Evolutionary conservation across 2,329 filamentous ascomycete genomes (phyloP).

Genomic region (Botrytis deweyae): DNA sequence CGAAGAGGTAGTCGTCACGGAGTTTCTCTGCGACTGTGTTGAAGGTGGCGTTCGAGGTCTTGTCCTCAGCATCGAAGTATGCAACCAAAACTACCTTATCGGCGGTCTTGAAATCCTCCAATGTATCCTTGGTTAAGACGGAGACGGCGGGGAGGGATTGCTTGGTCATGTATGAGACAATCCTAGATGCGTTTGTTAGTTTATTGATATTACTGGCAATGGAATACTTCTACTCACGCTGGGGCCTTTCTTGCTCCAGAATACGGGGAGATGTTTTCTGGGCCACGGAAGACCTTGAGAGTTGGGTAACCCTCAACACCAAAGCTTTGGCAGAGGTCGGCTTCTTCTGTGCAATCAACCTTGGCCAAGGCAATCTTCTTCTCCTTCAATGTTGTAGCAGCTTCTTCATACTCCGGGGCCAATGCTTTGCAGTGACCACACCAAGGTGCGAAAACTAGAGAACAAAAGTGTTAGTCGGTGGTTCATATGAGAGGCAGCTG

Average conservation of each 20-base stretch:
- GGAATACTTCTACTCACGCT: conserved; percentile 50
- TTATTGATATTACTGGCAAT: background rate
- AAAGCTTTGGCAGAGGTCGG: conserved; percentile 83
- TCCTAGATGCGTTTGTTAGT: conserved; percentile 43
- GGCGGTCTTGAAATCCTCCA: conserved; percentile 95
- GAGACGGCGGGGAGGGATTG: conserved; percentile 94
- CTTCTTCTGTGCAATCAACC: conserved; percentile 93
- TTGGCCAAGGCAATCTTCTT: conserved; percentile 84
- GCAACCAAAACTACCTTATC: conserved; percentile 95
- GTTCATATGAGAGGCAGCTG: conserved; percentile 14
- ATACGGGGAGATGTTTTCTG: conserved; percentile 79
- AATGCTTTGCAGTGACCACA: conserved; percentile 96
- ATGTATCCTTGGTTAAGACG: conserved; percentile 71
- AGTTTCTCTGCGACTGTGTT: conserved; percentile 66
- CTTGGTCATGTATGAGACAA: conserved; percentile 93
- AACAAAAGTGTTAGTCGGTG: conserved; percentile 27
- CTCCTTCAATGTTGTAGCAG: conserved; percentile 79
- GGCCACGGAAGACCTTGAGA: conserved; percentile 96
- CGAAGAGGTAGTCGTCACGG: conserved; percentile 91
- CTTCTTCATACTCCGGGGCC: conserved; percentile 86
- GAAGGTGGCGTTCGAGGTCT: conserved; percentile 85
- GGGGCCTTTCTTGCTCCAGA: conserved; percentile 84
- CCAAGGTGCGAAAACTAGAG: conserved; percentile 70
- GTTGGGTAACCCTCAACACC: conserved; percentile 98
- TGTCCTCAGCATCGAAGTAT: conserved; percentile 78